These are phyloP conservation scores for Lasiodiplodia sp. DNA, from an alignment of 2,329 filamentous ascomycete species.

Conservation along the genomic window DNA sequence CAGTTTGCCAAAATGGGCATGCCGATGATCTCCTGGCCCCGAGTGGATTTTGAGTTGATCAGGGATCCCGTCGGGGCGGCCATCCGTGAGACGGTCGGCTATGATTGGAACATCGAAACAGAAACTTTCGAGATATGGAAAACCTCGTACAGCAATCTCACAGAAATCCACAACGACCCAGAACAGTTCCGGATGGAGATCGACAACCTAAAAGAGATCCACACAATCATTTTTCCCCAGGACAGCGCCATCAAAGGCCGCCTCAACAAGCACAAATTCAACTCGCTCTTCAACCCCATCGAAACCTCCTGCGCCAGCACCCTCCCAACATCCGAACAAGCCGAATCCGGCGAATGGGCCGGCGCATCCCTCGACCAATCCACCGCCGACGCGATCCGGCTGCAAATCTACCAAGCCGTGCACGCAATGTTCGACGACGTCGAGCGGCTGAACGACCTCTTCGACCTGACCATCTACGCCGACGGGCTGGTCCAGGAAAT, in stretches of 20 bases:
- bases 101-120: not conserved
- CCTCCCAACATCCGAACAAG: not conserved
- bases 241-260: not conserved
- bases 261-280: not conserved
- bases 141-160: not conserved
- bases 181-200: not conserved
- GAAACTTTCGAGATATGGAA: not conserved
- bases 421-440: not conserved
- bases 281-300: not conserved
- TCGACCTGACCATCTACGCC: not conserved
- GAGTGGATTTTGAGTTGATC: not conserved
- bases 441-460: not conserved
- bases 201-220: not conserved
- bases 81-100: not conserved
- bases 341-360: not conserved
- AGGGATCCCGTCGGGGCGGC: not conserved
- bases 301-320: not conserved
- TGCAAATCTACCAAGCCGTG: not conserved
- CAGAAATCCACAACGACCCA: not conserved
- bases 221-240: not conserved
- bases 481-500: not conserved
- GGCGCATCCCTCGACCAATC: not conserved
- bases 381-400: not conserved
- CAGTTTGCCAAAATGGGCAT: not conserved
- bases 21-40: not conserved